Evolutionary conservation across 108 stramenopile genomes (phyloP), one percentile per base, ranked within the genome.

Genomic region (Stephanodiscus triporus): DNA sequence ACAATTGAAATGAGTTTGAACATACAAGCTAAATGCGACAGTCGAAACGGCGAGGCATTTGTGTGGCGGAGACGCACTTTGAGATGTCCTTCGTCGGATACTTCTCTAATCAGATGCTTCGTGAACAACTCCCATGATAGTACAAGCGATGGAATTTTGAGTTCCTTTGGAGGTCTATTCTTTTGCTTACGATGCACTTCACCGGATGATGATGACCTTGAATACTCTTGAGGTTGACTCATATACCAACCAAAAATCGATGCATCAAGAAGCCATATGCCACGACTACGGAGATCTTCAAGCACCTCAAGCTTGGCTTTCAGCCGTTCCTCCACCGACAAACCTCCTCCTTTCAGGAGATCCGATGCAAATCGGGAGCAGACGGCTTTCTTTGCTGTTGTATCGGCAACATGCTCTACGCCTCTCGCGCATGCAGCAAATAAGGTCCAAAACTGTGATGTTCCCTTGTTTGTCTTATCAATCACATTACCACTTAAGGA

Each of bases 171-270:
- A 23, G 82, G 82, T 68, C 78, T 50, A 27, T 47, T 47, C 37
- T 79, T 83, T 22, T 50, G 30, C 53, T 32, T 50, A 9, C 82
- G 73, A 37, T 76, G 81, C 11, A 76, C 63, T 67, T 77, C 76
- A 51, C 64, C 67, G 13, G 65, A 63, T 34, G 54, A 56, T 8
- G 63, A 23, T 30, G 81, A 74, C 68, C 66, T 67, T 53, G 54
- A 47, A 49, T 74, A 73, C 45, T 50, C 51, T 29, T 77, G 66
- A 13, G 56, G 45, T 42, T 80, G 79, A 14, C 66, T 37, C 34
- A 80, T 75, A 38, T 83, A 83, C 82, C 82, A 83, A 24, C 82
- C 82, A 63, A 83, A 73, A 4, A 83, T 68, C 17, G 78, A 83
- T 32, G 68, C 51, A 49, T 83, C 82, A 55, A 83, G 27, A 7